Evolutionary conservation across 352 stramenopile genomes (phyloP).

Genomic region (Nothophytophthora sp.): DNA sequence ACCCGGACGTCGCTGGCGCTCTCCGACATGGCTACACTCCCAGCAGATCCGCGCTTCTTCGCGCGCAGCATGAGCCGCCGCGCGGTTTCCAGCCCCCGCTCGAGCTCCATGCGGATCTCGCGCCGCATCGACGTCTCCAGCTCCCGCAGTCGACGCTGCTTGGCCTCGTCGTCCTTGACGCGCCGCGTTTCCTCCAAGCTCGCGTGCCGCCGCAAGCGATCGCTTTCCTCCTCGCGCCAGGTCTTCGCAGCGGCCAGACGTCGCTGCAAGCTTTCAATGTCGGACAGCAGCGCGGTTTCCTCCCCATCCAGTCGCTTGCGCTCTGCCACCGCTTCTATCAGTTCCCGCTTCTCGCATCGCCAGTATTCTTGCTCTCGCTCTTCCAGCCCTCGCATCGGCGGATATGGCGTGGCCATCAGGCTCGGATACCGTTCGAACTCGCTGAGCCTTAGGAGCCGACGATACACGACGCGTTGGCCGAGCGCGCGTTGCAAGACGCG

Average conservation of each 20-base stretch:
- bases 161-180: conserved; percentile 48
- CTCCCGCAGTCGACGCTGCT: conserved; percentile 35
- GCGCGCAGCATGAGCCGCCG: conserved; percentile 39
- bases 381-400: conserved; percentile 4
- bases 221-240: conserved; percentile 31
- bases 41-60: conserved; percentile 19
- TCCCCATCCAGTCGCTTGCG: conserved; percentile 28
- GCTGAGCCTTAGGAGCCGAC: conserved; percentile 21
- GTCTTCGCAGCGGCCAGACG: conserved; percentile 28
- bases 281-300: conserved; percentile 24
- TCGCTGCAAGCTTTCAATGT: conserved; percentile 32
- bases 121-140: conserved; percentile 45
- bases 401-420: conserved; percentile 26
- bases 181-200: conserved; percentile 42
- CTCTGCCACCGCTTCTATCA: conserved; percentile 19
- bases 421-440: conserved; percentile 33
- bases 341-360: conserved; percentile 12
- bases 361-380: conserved; percentile 22
- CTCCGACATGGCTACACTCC: conserved; percentile 27
- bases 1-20: conserved; percentile 23
- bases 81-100: conserved; percentile 57
- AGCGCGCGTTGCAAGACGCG: conserved; percentile 51
- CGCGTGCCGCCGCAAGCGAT: conserved; percentile 51
- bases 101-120: conserved; percentile 64
- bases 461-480: conserved; percentile 22